A percentile compares a stretch with the other conserved stretches of the same genome.
phyloP scores from a whole-genome alignment of 306 rosid genomes.

The Prunus padus region DNA sequence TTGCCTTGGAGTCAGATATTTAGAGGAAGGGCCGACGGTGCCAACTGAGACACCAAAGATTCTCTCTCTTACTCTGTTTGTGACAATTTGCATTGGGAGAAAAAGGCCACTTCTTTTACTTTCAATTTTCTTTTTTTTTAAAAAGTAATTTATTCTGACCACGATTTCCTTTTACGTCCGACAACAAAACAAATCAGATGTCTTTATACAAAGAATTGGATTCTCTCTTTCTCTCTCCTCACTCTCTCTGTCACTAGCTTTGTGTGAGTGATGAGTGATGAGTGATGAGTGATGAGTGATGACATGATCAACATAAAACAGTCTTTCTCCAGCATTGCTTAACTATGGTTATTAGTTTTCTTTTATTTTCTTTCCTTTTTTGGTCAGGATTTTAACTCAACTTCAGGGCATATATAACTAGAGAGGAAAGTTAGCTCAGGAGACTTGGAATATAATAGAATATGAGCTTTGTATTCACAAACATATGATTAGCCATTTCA shows the following conservation, averaged over 20 bases:
- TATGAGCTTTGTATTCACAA: no score
- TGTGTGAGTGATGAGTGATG: neutral
- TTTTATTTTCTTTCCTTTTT: no score
- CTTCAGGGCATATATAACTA: neutral
- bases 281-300: constrained; percentile 26
- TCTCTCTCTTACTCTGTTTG: constrained; percentile 12
- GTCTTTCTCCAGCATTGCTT: neutral
- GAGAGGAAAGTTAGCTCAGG: neutral
- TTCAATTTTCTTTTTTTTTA: constrained; percentile 2
- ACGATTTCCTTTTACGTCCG: constrained; percentile 2
- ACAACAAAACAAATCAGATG: constrained; percentile 35
- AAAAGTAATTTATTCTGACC: constrained; percentile 13
- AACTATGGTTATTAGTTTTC: neutral
- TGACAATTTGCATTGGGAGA: constrained; percentile 19
- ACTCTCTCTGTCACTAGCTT: neutral
- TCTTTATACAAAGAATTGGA: constrained; percentile 52
- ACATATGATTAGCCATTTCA: no score
- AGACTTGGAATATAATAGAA: neutral
- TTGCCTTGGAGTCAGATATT: constrained; percentile 30
- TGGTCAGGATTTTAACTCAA: neutral
- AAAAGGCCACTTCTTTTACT: neutral
- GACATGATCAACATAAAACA: neutral
- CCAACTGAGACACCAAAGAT: constrained; percentile 17
- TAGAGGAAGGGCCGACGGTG: neutral
- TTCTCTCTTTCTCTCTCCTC: constrained; percentile 20